Conservation (phyloP, 345 rosid genomes). For the Linum tenue region DNA sequence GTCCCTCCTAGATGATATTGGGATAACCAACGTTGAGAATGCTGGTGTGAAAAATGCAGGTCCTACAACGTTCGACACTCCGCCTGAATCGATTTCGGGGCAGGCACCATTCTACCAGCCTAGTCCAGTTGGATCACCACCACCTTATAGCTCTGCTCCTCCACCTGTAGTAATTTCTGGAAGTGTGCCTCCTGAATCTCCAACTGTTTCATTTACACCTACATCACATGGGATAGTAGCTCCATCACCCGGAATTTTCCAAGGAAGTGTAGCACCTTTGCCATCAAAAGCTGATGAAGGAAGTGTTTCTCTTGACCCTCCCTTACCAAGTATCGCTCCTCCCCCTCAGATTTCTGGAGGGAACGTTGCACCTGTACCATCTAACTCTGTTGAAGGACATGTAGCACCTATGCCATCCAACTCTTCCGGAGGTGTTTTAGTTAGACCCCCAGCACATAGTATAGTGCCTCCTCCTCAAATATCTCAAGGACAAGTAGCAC, state of each 20-base stretch:
- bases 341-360: neutral
- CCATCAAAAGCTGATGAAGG: neutral
- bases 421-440: no score
- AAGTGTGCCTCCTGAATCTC: neutral
- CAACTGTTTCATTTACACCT: neutral
- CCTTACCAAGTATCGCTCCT: neutral
- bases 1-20: conserved; percentile 14
- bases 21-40: conserved; percentile 11
- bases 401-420: no score
- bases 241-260: neutral
- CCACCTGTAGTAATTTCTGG: neutral
- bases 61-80: conserved; percentile 18
- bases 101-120: conserved; percentile 32
- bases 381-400: no score
- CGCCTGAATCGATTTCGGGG: conserved; percentile 26
- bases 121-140: neutral
- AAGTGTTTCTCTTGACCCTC: neutral
- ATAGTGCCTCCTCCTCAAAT: neutral
- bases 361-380: neutral
- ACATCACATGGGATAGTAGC: neutral
- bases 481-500: neutral
- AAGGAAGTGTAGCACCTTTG: neutral
- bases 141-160: neutral
- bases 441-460: neutral
- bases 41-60: conserved; percentile 22